Base-by-base conservation (phyloP, 345 rosid species). In the Linum trigynum region DNA sequence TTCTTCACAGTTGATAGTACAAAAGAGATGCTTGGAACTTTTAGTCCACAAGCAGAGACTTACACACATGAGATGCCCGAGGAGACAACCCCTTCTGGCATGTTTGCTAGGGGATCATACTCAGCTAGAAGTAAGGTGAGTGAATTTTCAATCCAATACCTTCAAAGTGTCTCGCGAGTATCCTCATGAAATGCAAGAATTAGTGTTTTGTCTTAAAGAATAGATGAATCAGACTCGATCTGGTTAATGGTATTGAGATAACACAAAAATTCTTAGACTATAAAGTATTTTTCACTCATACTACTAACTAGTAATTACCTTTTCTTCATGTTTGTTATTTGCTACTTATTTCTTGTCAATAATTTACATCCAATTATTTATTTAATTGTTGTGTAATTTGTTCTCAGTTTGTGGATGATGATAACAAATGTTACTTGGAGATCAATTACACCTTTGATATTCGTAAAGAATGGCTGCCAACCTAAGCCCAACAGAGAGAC, bases 21-120 rank as follows among this genome's bases (percentile, higher is more conserved):
- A 1, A 91, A 91, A 77, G 87, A 84, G 79, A 92, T 90, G 98
- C 73, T 92, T 2, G 98, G 98, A 67, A 92, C 98, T 10, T 87
- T 87, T 68, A 86, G 98, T 76, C 98, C 98, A 39, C 96, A 92
- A 78, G 77, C 84, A 40, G 98, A 90, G 59, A 75, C 94, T 35
- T 92, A 89, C 77, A 83, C 77, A 3, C 88, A 86, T 63, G 81
- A 78, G 69, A 79, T 92, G 79, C 87, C 85, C 8, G 90, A 92
- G 77, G 98, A 92, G 55, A 84, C 84, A 1, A 90, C 91, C 2
- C 98, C 98, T 0, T 92, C 98, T 71, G 98, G 96, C 43, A 76
- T 89, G 0, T 89, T 89, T 56, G 94, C 94, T 65, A 82, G 95
- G 81, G 98, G 98, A 67, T 77, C 84, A 2, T 92, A 88, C 69